Evolutionary conservation across 2,329 filamentous ascomycete genomes (phyloP).

Genomic region (Seiridium cupressi): DNA sequence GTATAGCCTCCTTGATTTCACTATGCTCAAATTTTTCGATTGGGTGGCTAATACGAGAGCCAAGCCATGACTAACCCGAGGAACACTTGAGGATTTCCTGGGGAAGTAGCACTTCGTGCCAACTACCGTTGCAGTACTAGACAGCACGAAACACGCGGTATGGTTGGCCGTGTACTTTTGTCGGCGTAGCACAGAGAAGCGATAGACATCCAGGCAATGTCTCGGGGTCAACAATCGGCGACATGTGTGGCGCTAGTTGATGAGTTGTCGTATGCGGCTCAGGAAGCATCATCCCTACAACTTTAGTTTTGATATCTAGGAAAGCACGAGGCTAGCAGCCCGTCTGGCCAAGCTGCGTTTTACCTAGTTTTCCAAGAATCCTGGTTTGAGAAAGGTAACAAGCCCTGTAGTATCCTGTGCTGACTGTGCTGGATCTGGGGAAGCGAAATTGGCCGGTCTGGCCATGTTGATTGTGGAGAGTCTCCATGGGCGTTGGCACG

Average conservation of each 20-base stretch:
- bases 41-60: neutral
- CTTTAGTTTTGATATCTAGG: no score
- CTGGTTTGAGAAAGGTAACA: neutral
- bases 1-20: neutral
- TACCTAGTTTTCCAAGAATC: no score
- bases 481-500: no score
- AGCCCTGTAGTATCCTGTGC: neutral
- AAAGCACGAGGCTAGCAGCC: no score
- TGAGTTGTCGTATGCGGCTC: slow-evolving; percentile 1
- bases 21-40: neutral
- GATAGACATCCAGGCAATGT: neutral
- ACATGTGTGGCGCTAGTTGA: neutral
- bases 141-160: neutral
- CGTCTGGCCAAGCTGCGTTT: neutral
- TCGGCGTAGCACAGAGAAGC: neutral
- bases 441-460: neutral
- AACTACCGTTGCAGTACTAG: neutral
- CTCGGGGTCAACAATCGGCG: neutral
- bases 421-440: neutral
- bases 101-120: neutral
- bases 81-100: neutral
- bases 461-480: neutral
- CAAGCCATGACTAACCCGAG: neutral
- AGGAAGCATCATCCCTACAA: slow-evolving; percentile 5
- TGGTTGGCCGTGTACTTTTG: neutral